Evolutionary conservation across 2,329 filamentous ascomycete species (phyloP), one percentile per base, ranked within the genome.

Genomic region (Fusarium guadeloupense): DNA sequence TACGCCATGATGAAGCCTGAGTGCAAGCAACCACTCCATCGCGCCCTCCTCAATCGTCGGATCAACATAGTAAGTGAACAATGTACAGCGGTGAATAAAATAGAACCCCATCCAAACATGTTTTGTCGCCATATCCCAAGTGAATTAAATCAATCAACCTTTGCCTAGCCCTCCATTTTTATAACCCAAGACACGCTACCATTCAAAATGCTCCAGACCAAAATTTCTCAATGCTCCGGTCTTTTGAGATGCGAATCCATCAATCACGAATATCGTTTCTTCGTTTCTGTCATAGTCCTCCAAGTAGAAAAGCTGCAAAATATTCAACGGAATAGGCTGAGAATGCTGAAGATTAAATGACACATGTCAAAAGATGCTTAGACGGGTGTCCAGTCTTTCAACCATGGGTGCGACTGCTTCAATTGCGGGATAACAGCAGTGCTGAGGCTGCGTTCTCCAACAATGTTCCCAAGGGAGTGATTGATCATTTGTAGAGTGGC

Each of bases 401-500:
- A 59, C 68, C 68, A 70, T 9, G 67, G 66, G 33, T 70, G 68
- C 17, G 56, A 50, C 12, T 58, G 46, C 25, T 54, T 60, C 12
- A 70, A 25, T 5, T 54, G 57, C 3, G 59, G 61, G 37, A 70
- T 60, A n/a, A 68, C 57, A 16, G 56, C 67, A 28, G 62, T 69
- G 34, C 64, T 63, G 31, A 66, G 51, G 45, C 66, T 70, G 17
- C 68, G 67, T 35, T 70, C 68, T 9, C 68, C 68, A 21, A 70
- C 50, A 25, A 70, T 65, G 19, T 68, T 70, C 8, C 68, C 68
- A 0, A 70, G 62, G 6, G 64, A 69, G 39, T 70, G 68, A 20
- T 59, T 57, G 43, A 70, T 62, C 68, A 70, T 70, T 39, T 70
- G 67, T 2, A 60, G 39, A 6, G 68, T 70, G 19, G 68, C 68